These are phyloP conservation scores for Triglochin maritima DNA, from an alignment of 106 monocot genomes.

Conservation along the genomic window DNA sequence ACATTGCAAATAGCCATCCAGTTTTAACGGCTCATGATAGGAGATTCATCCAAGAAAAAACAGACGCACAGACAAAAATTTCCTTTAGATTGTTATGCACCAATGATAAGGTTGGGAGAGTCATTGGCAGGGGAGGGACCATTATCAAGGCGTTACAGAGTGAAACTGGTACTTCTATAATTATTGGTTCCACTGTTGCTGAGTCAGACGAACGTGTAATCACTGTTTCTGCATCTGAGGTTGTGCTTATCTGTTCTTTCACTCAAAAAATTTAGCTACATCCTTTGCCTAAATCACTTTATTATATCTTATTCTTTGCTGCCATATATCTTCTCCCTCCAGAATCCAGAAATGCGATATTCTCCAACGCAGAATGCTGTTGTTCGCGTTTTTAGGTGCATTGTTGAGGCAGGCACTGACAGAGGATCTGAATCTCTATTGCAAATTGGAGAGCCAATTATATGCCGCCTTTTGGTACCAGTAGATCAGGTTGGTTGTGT, in stretches of 20 bases:
- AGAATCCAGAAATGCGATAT: slow-evolving; percentile 1
- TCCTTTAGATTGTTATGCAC: slow-evolving; percentile 10
- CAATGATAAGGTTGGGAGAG: slow-evolving; percentile 15
- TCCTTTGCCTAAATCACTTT: background rate
- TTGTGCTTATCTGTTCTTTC: background rate
- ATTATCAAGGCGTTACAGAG: slow-evolving; percentile 11
- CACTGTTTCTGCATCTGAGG: slow-evolving; percentile 13
- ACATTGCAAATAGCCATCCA: background rate
- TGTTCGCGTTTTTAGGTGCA: slow-evolving; percentile 1
- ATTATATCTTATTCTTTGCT: background rate
- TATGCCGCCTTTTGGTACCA: slow-evolving; percentile 6
- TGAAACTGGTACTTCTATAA: slow-evolving; percentile 14
- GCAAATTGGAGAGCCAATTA: background rate
- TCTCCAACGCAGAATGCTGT: slow-evolving; percentile 11
- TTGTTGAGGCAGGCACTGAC: slow-evolving; percentile 10
- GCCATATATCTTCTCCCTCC: background rate
- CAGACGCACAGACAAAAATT: slow-evolving; percentile 1
- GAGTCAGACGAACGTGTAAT: slow-evolving; percentile 12
- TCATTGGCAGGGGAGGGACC: slow-evolving; percentile 16
- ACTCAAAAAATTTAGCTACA: background rate
- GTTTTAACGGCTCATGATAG: background rate
- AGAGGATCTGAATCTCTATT: background rate
- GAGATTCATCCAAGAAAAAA: background rate
- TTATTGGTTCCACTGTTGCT: background rate
- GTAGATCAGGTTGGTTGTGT: slow-evolving; percentile 3